Conservation (phyloP, 2,329 filamentous ascomycete species). For the Talaromyces pinophilus region DNA sequence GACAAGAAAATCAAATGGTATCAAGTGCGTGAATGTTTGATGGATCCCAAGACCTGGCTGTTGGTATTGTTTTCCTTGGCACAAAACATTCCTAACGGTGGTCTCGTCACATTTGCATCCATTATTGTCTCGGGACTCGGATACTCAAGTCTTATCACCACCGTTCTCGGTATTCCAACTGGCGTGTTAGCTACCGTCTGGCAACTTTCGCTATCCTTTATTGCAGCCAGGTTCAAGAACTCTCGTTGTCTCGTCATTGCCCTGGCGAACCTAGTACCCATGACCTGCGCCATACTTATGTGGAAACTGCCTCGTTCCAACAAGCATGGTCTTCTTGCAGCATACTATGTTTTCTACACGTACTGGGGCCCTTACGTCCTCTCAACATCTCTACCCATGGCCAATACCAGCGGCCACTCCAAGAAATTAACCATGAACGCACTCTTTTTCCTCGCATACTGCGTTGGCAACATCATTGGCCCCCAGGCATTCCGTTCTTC, state of each 20-base stretch:
- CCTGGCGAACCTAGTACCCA: conserved; percentile 30
- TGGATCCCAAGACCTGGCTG: conserved; percentile 37
- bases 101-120: conserved; percentile 33
- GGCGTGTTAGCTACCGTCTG: conserved; percentile 32
- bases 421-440: conserved; percentile 35
- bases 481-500: conserved; percentile 20
- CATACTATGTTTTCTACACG: conserved; percentile 44
- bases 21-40: conserved; percentile 45
- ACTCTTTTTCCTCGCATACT: conserved; percentile 32
- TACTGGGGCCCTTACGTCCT: conserved; percentile 40
- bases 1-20: conserved; percentile 48
- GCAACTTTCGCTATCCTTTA: conserved; percentile 28
- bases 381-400: conserved; percentile 34
- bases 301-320: conserved; percentile 40
- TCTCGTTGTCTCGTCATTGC: conserved; percentile 32
- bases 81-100: conserved; percentile 34
- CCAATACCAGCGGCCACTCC: conserved; percentile 32
- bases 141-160: conserved; percentile 29
- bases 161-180: conserved; percentile 33
- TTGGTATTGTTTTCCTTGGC: conserved; percentile 26
- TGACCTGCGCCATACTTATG: conserved; percentile 35
- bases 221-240: conserved; percentile 25
- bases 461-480: conserved; percentile 31
- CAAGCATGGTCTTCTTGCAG: conserved; percentile 37
- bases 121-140: conserved; percentile 33